Evolutionary conservation across 495 filamentous ascomycete species (phyloP).

Genomic region (Neurospora sp.): DNA sequence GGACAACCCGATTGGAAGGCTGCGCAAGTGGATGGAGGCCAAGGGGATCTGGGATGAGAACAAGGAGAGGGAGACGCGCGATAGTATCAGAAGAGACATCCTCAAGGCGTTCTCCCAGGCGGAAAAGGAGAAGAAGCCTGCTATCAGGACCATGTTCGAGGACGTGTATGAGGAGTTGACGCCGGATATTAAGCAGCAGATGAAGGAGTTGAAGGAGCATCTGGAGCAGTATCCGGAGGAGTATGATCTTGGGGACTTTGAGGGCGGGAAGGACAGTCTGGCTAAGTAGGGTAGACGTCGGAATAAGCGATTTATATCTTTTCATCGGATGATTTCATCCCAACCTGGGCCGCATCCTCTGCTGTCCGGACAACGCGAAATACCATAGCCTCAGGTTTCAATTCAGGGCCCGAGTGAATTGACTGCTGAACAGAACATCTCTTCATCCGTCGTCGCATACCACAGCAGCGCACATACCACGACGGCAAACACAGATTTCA

Average conservation of each 20-base stretch:
- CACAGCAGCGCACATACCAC: not conserved
- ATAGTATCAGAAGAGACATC: slow-evolving; percentile 58
- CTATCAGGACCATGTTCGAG: slow-evolving; percentile 66
- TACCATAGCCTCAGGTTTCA: not conserved
- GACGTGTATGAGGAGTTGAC: slow-evolving; percentile 85
- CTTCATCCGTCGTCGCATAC: not conserved
- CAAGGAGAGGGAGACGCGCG: slow-evolving; percentile 63
- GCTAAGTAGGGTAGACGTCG: not conserved
- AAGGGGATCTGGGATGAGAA: slow-evolving; percentile 75
- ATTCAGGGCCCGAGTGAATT: not conserved
- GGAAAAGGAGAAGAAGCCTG: slow-evolving; percentile 82
- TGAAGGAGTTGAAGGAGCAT: slow-evolving; percentile 63
- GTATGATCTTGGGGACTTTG: slow-evolving; percentile 74
- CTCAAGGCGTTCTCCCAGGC: slow-evolving; percentile 77
- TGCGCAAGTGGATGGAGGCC: slow-evolving; percentile 87
- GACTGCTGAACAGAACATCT: not conserved
- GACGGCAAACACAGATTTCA: not conserved
- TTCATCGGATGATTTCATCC: not conserved
- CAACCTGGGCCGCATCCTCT: not conserved
- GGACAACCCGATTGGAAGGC: slow-evolving; percentile 84
- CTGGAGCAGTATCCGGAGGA: slow-evolving; percentile 84
- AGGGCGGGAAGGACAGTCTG: slow-evolving; percentile 64
- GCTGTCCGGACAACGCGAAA: not conserved
- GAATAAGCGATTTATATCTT: not conserved
- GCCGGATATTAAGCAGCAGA: slow-evolving; percentile 70